Percentiles rank a stretch among this genome's conserved stretches.
Conservation (phyloP, 1,284 basidiomycete genomes). For the Coriolopsis trogii region DNA sequence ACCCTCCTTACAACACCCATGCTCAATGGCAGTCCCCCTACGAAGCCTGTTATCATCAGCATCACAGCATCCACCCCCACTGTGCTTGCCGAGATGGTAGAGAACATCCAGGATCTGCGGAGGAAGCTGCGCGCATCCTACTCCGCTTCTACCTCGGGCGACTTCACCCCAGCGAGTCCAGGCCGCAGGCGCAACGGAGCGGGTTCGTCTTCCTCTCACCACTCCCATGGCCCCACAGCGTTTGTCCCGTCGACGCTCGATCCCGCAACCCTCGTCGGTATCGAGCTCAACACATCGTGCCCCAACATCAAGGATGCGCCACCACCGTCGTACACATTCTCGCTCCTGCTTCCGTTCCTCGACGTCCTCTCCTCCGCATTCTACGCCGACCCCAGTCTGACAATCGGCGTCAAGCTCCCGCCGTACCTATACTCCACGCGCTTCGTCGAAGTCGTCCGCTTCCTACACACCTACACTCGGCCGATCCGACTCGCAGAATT, state of each 20-base stretch:
- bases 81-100: conserved; percentile 57
- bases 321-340: conserved; percentile 66
- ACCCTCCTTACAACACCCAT: conserved; percentile 44
- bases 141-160: conserved; percentile 16
- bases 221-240: conserved; percentile 1
- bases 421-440: conserved; percentile 73
- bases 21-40: conserved; percentile 26
- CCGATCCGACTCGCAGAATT: conserved; percentile 29
- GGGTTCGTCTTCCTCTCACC: conserved; percentile 4
- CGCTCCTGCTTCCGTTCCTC: conserved; percentile 50
- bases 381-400: conserved; percentile 52
- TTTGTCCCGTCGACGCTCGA: conserved; percentile 13
- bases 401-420: conserved; percentile 78
- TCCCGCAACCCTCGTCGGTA: conserved; percentile 39
- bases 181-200: conserved; percentile 9
- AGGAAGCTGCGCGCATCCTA: conserved; percentile 36
- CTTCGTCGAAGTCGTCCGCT: conserved; percentile 56
- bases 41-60: conserved; percentile 77
- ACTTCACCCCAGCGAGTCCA: conserved; percentile 16
- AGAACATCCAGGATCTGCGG: conserved; percentile 60
- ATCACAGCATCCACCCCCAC: conserved; percentile 61
- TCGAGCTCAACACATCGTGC: conserved; percentile 82
- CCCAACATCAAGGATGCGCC: conserved; percentile 71
- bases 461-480: conserved; percentile 40
- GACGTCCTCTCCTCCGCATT: conserved; percentile 52